Conservation (phyloP, 768 basidiomycete genomes). For the Phanerodontia chrysosporium region DNA sequence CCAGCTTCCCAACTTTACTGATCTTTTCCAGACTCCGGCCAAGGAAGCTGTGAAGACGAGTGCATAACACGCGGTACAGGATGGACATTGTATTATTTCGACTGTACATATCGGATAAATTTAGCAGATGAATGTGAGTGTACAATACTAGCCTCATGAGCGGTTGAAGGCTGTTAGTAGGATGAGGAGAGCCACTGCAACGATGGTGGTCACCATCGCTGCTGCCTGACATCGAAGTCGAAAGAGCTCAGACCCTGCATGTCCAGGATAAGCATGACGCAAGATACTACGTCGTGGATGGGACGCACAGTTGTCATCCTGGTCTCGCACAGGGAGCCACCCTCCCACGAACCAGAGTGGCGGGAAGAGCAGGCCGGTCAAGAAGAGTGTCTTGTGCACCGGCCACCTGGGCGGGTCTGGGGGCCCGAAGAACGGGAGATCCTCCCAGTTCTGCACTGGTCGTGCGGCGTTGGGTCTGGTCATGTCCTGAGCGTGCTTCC, state of each 20-base stretch:
- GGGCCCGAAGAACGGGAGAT: constrained; percentile 11
- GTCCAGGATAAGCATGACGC: neutral
- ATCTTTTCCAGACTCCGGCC: constrained; percentile 14
- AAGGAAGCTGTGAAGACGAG: constrained; percentile 31
- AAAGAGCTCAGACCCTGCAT: constrained; percentile 17
- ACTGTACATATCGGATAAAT: neutral
- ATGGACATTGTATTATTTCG: neutral
- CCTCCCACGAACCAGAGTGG: constrained; percentile 18
- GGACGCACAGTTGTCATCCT: constrained; percentile 17
- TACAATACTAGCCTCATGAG: neutral
- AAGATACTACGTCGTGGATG: too few relatives aligned
- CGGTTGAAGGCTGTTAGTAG: constrained; percentile 16
- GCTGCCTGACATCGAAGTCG: constrained; percentile 17
- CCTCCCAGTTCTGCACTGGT: neutral
- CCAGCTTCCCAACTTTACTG: neutral
- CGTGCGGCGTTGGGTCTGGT: neutral
- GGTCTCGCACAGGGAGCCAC: constrained; percentile 8
- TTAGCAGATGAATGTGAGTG: constrained; percentile 4
- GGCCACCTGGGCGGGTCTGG: constrained; percentile 14
- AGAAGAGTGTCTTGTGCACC: constrained; percentile 13
- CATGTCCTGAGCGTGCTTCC: neutral
- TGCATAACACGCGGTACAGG: constrained; percentile 10
- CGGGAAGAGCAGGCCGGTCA: constrained; percentile 15
- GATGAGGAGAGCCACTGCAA: constrained; percentile 13
- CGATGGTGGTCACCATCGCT: constrained; percentile 13